These are phyloP conservation scores for Paramecium octaurelia DNA, from an alignment of 73 alveolate species.

Conservation along the genomic window DNA sequence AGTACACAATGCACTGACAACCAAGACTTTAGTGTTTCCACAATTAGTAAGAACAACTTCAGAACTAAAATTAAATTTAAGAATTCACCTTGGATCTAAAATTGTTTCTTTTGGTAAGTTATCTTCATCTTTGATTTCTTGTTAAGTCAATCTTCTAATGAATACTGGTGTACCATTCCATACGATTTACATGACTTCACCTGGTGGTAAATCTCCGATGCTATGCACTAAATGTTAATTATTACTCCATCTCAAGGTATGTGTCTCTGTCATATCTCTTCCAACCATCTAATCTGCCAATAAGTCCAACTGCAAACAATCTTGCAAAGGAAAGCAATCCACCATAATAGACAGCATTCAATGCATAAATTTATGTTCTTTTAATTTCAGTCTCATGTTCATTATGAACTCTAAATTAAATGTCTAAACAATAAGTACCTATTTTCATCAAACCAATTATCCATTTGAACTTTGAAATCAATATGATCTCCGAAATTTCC, in stretches of 20 bases:
- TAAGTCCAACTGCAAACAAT: slow-evolving; percentile 57
- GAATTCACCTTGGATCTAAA: slow-evolving; percentile 67
- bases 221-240: background rate
- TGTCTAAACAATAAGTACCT: slow-evolving; percentile 47
- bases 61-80: background rate
- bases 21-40: slow-evolving; percentile 84
- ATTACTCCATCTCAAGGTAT: slow-evolving; percentile 80
- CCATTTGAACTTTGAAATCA: slow-evolving; percentile 87
- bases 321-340: slow-evolving; percentile 64
- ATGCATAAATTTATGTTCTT: slow-evolving; percentile 88
- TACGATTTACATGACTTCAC: slow-evolving; percentile 89
- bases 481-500: slow-evolving; percentile 89
- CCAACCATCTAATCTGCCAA: slow-evolving; percentile 69
- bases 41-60: slow-evolving; percentile 82
- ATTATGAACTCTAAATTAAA: slow-evolving; percentile 74
- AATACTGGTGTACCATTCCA: slow-evolving; percentile 93
- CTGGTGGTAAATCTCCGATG: slow-evolving; percentile 91
- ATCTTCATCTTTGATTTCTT: slow-evolving; percentile 77
- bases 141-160: slow-evolving; percentile 85
- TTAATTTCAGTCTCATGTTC: slow-evolving; percentile 89
- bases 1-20: slow-evolving; percentile 90
- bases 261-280: slow-evolving; percentile 88
- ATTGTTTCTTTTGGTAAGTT: slow-evolving; percentile 74
- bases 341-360: slow-evolving; percentile 66
- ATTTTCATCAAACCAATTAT: slow-evolving; percentile 94